Conservation (phyloP, 148 eudicot species). For the Chenopodium suecicum region DNA sequence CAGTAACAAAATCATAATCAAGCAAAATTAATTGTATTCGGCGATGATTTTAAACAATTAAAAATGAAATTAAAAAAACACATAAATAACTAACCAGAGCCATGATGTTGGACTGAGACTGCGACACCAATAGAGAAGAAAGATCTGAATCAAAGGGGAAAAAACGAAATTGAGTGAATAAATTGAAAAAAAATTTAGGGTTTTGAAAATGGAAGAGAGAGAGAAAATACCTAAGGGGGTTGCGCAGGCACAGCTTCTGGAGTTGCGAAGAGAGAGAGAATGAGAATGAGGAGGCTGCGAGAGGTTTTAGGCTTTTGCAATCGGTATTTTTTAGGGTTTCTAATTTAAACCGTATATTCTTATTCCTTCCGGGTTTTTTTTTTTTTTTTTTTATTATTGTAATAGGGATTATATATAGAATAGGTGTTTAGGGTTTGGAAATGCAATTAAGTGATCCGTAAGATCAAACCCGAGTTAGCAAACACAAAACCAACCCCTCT, state of each 20-base stretch:
- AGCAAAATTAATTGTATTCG: neutral
- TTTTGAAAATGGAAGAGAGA: neutral
- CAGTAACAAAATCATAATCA: neutral
- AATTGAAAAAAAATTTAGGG: neutral
- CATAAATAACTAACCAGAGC: conserved; percentile 12
- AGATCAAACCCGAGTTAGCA: no score
- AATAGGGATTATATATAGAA: no score
- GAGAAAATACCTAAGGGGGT: neutral
- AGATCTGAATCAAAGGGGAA: conserved; percentile 7
- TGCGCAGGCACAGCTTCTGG: neutral
- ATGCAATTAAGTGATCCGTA: no score
- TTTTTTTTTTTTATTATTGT: no score
- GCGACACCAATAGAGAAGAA: neutral
- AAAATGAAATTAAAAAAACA: neutral
- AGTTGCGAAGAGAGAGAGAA: neutral
- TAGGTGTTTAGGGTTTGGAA: no score
- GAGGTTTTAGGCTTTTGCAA: neutral
- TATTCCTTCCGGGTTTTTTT: neutral
- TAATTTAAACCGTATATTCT: neutral
- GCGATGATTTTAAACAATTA: neutral
- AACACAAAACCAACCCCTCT: no score
- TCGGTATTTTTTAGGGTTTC: neutral
- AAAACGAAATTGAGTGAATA: neutral
- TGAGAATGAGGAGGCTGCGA: neutral
- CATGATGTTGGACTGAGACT: conserved; percentile 15